Conservation (phyloP, 805 yeast genomes). For the Saccharomyces mikatae region DNA sequence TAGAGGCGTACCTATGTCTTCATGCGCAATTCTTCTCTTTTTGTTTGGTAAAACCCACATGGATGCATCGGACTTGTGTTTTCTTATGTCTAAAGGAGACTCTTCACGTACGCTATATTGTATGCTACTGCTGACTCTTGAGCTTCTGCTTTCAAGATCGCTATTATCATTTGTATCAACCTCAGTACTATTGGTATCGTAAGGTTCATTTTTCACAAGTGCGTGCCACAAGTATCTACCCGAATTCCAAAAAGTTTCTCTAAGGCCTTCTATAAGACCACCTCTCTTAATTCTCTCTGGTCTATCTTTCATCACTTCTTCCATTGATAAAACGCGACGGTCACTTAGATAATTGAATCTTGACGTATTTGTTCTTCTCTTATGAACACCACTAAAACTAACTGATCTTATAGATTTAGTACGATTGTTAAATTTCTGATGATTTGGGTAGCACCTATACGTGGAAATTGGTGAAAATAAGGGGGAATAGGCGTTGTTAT, state of each 20-base stretch:
- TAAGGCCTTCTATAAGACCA: background rate
- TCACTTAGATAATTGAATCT: background rate
- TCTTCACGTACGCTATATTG: background rate
- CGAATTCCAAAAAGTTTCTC: background rate
- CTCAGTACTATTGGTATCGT: background rate
- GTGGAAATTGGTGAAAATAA: conserved; percentile 16
- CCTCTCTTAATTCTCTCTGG: background rate
- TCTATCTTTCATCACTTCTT: background rate
- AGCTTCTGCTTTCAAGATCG: background rate
- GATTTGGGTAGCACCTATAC: conserved; percentile 4
- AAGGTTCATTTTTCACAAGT: background rate
- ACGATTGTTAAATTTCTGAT: background rate
- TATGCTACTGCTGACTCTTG: background rate
- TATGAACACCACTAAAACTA: conserved; percentile 3
- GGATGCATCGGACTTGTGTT: background rate
- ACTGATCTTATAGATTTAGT: conserved; percentile 18
- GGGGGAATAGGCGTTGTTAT: conserved; percentile 14
- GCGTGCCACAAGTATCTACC: background rate
- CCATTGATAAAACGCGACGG: background rate
- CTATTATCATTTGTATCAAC: background rate
- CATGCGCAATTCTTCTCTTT: background rate
- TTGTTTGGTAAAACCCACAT: conserved; percentile 1
- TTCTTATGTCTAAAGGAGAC: background rate
- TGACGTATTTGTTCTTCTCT: background rate
- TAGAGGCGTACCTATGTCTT: background rate